Conservation (phyloP, 345 rosid genomes). For the Dimocarpus longan region DNA sequence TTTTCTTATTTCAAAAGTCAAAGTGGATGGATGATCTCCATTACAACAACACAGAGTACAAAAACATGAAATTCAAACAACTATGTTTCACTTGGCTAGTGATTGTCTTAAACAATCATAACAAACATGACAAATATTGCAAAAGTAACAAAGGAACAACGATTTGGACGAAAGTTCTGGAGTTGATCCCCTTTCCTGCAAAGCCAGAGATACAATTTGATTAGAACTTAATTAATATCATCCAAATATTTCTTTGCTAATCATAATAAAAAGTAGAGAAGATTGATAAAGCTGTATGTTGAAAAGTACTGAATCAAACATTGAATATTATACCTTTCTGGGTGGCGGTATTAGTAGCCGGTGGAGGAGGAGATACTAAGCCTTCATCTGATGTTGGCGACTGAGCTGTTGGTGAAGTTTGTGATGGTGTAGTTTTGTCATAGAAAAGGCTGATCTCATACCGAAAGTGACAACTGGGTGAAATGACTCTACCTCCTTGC, state of each 20-base stretch:
- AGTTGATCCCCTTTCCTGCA: conserved; percentile 3
- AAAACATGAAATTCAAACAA: neutral
- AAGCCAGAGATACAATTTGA: neutral
- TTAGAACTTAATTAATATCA: neutral
- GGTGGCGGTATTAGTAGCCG: neutral
- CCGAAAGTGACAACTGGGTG: conserved; percentile 19
- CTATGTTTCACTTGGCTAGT: neutral
- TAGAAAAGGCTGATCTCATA: conserved; percentile 6
- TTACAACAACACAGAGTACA: too few species aligned
- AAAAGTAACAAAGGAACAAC: neutral
- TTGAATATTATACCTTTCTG: neutral
- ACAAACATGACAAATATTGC: neutral
- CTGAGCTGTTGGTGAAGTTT: neutral
- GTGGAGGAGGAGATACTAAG: neutral
- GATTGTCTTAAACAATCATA: neutral
- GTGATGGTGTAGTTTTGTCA: neutral
- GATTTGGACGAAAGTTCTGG: neutral
- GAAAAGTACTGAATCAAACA: neutral
- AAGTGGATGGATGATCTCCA: too few species aligned
- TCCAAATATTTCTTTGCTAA: neutral
- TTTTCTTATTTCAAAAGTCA: too few species aligned
- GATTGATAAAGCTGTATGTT: neutral
- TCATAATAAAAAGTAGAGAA: too few species aligned
- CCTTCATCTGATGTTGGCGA: neutral
- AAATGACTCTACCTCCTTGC: conserved; percentile 12